Conservation (phyloP, 768 basidiomycete genomes). For the Grammothele lineata region DNA sequence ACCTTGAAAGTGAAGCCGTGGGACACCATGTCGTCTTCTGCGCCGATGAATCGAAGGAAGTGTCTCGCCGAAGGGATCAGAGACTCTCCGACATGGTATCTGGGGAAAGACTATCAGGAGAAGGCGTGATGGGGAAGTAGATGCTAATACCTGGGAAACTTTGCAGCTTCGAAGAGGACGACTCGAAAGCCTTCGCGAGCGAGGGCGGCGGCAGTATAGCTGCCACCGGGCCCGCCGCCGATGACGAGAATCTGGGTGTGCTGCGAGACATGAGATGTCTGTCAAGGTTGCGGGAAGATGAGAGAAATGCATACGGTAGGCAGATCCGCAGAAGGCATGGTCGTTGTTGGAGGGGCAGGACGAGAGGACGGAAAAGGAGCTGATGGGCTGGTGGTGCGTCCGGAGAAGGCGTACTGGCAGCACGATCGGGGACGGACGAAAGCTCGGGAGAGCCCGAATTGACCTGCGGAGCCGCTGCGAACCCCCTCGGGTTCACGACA, state of each 20-base stretch:
- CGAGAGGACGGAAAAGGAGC: no score
- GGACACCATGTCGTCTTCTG: conserved; percentile 38
- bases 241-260: conserved; percentile 42
- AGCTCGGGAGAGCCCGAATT: no score
- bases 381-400: no score
- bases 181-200: conserved; percentile 58
- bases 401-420: no score
- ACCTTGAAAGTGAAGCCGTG: conserved; percentile 50
- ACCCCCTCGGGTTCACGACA: no score
- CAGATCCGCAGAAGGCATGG: conserved; percentile 10
- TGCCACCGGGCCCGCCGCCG: conserved; percentile 59
- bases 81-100: conserved; percentile 48
- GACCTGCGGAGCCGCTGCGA: background rate
- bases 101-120: conserved; percentile 11
- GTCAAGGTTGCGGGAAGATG: no score
- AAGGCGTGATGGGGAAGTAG: background rate
- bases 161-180: conserved; percentile 48
- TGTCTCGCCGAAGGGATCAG: conserved; percentile 47
- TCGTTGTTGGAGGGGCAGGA: background rate
- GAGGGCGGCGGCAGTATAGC: conserved; percentile 50
- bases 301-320: conserved; percentile 5
- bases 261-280: conserved; percentile 9
- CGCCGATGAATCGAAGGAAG: conserved; percentile 48
- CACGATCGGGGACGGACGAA: no score
- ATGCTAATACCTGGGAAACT: conserved; percentile 47